phyloP scores from a whole-genome alignment of 2,329 filamentous ascomycete genomes.

The Monilinia fructicola region DNA sequence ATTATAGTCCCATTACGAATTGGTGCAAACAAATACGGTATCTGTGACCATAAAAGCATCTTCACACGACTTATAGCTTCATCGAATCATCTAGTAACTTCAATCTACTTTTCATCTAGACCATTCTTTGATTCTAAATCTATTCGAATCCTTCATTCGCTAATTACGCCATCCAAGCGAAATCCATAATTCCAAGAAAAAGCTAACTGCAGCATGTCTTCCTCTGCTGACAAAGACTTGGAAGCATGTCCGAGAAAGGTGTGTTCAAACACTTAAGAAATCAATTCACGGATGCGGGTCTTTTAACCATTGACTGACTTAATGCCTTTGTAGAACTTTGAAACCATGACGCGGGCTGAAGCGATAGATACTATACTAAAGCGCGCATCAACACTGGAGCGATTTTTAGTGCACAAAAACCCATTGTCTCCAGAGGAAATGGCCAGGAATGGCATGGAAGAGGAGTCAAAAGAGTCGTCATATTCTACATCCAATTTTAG shows the following conservation, averaged over 20 bases:
- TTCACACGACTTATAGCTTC: too few species aligned
- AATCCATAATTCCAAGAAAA: not conserved
- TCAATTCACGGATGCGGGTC: too few species aligned
- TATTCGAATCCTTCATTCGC: too few species aligned
- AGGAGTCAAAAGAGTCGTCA: not conserved
- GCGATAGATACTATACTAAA: not conserved
- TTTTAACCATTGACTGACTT: not conserved
- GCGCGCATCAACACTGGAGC: not conserved
- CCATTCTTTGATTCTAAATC: not conserved
- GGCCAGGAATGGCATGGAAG: not conserved
- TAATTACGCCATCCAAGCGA: rapidly evolving
- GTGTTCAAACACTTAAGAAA: too few species aligned
- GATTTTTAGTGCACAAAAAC: slow-evolving; percentile 2
- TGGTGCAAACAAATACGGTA: too few species aligned
- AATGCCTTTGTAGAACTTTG: not conserved
- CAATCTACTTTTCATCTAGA: not conserved
- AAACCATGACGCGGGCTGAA: not conserved
- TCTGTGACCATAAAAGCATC: not conserved
- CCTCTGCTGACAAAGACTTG: not conserved
- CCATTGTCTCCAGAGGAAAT: not conserved
- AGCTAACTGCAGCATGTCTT: not conserved
- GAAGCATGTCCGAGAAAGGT: not conserved
- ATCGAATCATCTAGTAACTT: not conserved
- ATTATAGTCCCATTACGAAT: not conserved
- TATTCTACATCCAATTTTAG: not conserved